phyloP scores from a whole-genome alignment of 352 stramenopile genomes.

The Phytophthora macrochlamydospora region DNA sequence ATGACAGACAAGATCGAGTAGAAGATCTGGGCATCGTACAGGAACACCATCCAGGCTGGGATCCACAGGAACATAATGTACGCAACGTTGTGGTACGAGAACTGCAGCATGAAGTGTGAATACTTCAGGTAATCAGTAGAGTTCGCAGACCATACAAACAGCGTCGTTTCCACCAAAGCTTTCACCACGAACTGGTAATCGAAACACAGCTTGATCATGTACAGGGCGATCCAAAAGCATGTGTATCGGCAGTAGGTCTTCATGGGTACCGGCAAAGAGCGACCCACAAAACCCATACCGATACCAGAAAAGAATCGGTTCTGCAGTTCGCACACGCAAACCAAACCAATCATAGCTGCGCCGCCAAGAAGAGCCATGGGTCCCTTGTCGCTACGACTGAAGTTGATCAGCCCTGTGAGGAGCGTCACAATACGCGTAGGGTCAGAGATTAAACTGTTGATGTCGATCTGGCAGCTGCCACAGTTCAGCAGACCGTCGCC shows the following conservation, averaged over 20 bases:
- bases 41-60: slow-evolving; percentile 83
- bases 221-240: slow-evolving; percentile 85
- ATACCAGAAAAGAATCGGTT: slow-evolving; percentile 81
- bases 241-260: slow-evolving; percentile 78
- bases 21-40: slow-evolving; percentile 89
- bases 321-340: slow-evolving; percentile 68
- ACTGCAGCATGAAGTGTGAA: slow-evolving; percentile 86
- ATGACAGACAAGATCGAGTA: slow-evolving; percentile 82
- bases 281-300: slow-evolving; percentile 75
- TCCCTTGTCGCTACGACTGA: slow-evolving; percentile 38
- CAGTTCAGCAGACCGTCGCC: slow-evolving; percentile 73
- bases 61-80: slow-evolving; percentile 87
- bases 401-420: slow-evolving; percentile 56
- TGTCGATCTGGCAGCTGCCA: slow-evolving; percentile 66
- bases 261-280: slow-evolving; percentile 77
- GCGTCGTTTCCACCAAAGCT: slow-evolving; percentile 78
- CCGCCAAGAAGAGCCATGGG: slow-evolving; percentile 43
- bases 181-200: slow-evolving; percentile 89
- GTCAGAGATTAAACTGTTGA: slow-evolving; percentile 69
- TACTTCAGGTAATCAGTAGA: slow-evolving; percentile 75
- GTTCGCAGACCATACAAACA: slow-evolving; percentile 81
- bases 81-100: slow-evolving; percentile 77
- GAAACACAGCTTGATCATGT: slow-evolving; percentile 80
- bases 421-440: slow-evolving; percentile 51
- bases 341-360: slow-evolving; percentile 62